Conservation (phyloP, 2,329 filamentous ascomycete genomes). For the Microsporum audouinii region DNA sequence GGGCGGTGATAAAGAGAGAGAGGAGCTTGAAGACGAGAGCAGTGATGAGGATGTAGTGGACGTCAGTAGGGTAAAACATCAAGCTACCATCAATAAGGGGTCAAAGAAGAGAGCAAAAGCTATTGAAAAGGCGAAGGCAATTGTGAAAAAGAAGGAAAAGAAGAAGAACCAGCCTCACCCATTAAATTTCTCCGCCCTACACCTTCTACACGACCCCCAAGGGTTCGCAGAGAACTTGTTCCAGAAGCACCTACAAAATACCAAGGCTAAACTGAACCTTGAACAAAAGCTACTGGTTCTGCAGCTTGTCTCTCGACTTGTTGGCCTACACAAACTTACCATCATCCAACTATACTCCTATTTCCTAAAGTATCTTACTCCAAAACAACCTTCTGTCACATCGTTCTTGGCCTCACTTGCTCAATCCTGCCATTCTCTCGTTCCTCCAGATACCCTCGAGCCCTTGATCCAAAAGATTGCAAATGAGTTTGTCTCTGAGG, state of each 20-base stretch:
- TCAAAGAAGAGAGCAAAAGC: slow-evolving; percentile 72
- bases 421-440: slow-evolving; percentile 79
- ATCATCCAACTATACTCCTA: slow-evolving; percentile 89
- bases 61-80: slow-evolving; percentile 70
- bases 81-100: slow-evolving; percentile 91
- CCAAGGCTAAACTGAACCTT: slow-evolving; percentile 70
- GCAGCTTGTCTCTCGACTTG: slow-evolving; percentile 78
- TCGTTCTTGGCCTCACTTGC: slow-evolving; percentile 86
- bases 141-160: slow-evolving; percentile 68
- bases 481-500: slow-evolving; percentile 96
- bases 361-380: slow-evolving; percentile 85
- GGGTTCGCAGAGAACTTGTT: slow-evolving; percentile 86
- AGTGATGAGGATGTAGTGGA: slow-evolving; percentile 67
- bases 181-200: slow-evolving; percentile 91
- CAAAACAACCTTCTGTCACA: slow-evolving; percentile 78
- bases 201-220: slow-evolving; percentile 87
- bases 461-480: slow-evolving; percentile 90
- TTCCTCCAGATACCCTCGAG: slow-evolving; percentile 85
- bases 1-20: slow-evolving; percentile 87
- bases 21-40: slow-evolving; percentile 81
- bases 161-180: slow-evolving; percentile 81
- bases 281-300: slow-evolving; percentile 85
- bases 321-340: slow-evolving; percentile 85
- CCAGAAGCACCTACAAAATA: slow-evolving; percentile 77
- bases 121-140: slow-evolving; percentile 69